These are phyloP conservation scores for Cystoisospora suis DNA, from an alignment of 169 alveolate species.

Conservation along the genomic window DNA sequence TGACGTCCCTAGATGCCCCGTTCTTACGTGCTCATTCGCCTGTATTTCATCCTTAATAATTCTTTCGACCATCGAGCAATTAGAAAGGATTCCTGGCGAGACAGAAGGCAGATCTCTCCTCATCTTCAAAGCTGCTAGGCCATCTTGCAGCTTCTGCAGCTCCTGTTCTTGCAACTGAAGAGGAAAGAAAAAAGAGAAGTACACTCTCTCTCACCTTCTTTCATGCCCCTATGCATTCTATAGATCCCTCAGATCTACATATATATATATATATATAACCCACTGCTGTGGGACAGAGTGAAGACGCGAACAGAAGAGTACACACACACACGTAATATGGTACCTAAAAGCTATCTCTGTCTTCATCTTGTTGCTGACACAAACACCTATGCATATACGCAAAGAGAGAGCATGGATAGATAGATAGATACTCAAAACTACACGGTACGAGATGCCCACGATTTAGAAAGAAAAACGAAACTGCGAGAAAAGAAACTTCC, in stretches of 20 bases:
- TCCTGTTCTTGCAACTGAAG: slow-evolving; percentile 29
- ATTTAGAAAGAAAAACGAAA: too few relatives aligned
- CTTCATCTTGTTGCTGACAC: too few relatives aligned
- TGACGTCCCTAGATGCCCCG: too few relatives aligned
- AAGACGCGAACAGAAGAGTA: neutral
- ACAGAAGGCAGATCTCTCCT: neutral
- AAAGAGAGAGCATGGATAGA: too few relatives aligned
- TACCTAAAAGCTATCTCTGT: too few relatives aligned
- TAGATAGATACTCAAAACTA: too few relatives aligned
- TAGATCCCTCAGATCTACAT: too few relatives aligned
- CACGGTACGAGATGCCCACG: too few relatives aligned
- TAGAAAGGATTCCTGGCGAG: neutral
- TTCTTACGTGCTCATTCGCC: neutral
- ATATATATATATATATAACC: neutral
- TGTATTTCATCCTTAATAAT: neutral
- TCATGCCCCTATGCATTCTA: too few relatives aligned
- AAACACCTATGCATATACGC: too few relatives aligned
- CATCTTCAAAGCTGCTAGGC: neutral
- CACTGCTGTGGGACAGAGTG: neutral
- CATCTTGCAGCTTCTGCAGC: neutral
- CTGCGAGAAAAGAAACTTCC: too few relatives aligned
- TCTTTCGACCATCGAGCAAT: neutral
- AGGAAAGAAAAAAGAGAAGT: neutral
- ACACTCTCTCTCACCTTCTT: neutral
- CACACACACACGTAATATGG: too few relatives aligned